Conservation (phyloP, 108 stramenopile species). For the Nannochloropsis granulata region DNA sequence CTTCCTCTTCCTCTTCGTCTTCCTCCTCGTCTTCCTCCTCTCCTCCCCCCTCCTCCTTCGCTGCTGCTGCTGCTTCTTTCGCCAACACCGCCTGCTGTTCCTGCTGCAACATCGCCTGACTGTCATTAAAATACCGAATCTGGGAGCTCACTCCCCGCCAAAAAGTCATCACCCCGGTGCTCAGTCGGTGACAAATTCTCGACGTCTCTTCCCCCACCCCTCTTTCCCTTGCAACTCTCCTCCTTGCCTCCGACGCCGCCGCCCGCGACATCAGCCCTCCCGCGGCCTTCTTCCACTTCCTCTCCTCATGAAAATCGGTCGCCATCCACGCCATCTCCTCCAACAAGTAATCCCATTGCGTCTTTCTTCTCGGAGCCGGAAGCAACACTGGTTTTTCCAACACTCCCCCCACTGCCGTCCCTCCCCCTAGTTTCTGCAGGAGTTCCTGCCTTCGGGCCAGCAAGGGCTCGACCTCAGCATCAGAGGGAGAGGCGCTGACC, state of each 20-base stretch:
- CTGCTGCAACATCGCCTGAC: background rate
- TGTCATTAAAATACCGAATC: background rate
- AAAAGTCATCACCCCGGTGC: background rate
- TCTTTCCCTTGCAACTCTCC: background rate
- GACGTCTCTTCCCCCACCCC: background rate
- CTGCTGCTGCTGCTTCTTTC: background rate
- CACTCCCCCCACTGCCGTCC: background rate
- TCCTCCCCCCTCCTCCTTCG: background rate
- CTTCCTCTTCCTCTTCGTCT: background rate
- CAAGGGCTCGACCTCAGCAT: background rate
- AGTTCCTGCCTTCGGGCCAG: background rate
- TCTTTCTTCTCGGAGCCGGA: conserved; percentile 17
- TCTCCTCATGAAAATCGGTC: conserved; percentile 22
- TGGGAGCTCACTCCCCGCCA: background rate
- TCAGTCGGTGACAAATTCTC: background rate
- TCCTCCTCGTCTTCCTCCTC: background rate
- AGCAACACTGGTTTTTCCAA: background rate
- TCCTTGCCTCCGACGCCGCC: background rate
- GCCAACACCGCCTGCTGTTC: background rate
- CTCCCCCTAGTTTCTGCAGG: background rate
- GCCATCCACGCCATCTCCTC: conserved; percentile 25
- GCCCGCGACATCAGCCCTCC: background rate
- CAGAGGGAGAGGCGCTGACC: background rate
- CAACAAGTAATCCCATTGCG: conserved; percentile 18
- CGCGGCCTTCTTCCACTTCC: background rate